Conservation (phyloP, 805 yeast genomes). For the Cyberlindnera euphorbiae region DNA sequence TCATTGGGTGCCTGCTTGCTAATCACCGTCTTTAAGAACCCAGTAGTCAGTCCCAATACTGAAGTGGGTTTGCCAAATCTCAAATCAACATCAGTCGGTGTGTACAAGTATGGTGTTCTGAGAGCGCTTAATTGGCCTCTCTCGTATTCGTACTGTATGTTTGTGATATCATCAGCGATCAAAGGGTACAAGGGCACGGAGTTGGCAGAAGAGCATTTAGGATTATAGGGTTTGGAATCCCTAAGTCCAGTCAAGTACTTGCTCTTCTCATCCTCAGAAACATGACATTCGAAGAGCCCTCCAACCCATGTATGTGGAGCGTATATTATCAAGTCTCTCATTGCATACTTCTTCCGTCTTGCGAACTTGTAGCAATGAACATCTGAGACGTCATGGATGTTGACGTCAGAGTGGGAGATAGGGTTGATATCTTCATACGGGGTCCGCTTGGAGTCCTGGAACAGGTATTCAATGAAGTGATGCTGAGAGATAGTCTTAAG, state of each 20-base stretch:
- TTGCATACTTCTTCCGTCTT: slow-evolving; percentile 50
- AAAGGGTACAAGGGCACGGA: slow-evolving; percentile 51
- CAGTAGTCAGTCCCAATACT: slow-evolving; percentile 13
- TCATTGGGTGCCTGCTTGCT: slow-evolving; percentile 11
- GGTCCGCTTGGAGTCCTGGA: slow-evolving; percentile 14
- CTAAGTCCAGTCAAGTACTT: slow-evolving; percentile 19
- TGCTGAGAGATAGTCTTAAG: slow-evolving; percentile 8
- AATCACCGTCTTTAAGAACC: slow-evolving; percentile 7
- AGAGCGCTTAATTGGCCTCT: slow-evolving; percentile 25
- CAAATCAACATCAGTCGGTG: slow-evolving; percentile 40
- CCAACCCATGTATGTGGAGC: slow-evolving; percentile 61
- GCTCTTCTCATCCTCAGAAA: slow-evolving; percentile 28
- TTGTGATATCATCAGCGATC: slow-evolving; percentile 49
- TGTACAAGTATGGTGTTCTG: slow-evolving; percentile 53
- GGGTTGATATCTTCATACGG: slow-evolving; percentile 15
- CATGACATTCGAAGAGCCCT: slow-evolving; percentile 51
- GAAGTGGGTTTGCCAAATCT: slow-evolving; percentile 29
- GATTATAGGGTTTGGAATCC: slow-evolving; percentile 17
- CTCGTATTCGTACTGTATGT: slow-evolving; percentile 39
- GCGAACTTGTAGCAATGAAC: slow-evolving; percentile 52
- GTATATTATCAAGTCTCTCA: slow-evolving; percentile 39
- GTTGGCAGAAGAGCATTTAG: slow-evolving; percentile 32
- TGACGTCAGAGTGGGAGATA: slow-evolving; percentile 11
- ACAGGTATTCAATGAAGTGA: slow-evolving; percentile 18
- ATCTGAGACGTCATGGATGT: slow-evolving; percentile 15